A percentile compares a stretch with the other conserved stretches of the same genome.
Evolutionary conservation across 2,329 filamentous ascomycete species (phyloP).

Genomic region (Madurella fahalii): DNA sequence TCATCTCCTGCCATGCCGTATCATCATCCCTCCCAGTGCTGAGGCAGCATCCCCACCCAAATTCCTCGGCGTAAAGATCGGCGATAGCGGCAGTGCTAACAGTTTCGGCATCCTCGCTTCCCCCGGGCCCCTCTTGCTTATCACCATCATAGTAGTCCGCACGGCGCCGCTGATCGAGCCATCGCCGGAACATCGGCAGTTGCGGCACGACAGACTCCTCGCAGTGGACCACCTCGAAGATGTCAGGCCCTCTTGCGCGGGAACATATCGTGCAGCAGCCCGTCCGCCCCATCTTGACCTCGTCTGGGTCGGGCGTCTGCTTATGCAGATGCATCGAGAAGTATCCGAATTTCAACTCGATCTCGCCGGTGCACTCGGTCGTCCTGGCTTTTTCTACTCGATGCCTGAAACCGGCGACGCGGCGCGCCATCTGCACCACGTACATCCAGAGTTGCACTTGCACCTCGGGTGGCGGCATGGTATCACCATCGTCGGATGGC

Average conservation of each 20-base stretch:
- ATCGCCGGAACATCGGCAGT: not conserved
- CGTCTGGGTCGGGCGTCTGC: not conserved
- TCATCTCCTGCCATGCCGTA: not conserved
- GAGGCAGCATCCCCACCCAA: not conserved
- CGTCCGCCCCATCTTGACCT: not conserved
- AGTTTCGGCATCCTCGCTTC: not conserved
- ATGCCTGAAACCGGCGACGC: not conserved
- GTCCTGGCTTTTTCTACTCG: not conserved
- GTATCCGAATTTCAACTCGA: not conserved
- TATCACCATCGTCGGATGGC: not conserved
- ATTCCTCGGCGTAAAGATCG: not conserved
- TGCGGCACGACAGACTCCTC: conserved; percentile 10
- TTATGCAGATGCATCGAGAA: not conserved
- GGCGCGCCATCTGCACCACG: not conserved
- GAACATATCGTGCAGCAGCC: not conserved
- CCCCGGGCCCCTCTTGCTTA: not conserved
- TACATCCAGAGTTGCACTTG: conserved; percentile 1
- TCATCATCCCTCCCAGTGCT: not conserved
- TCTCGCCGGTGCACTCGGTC: too few relatives aligned
- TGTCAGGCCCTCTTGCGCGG: not conserved
- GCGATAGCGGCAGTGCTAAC: not conserved
- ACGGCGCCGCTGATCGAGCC: not conserved
- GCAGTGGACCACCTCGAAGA: conserved; percentile 1
- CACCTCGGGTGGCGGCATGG: not conserved
- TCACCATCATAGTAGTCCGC: not conserved